These are phyloP conservation scores for Protostelium mycophagum DNA, from an alignment of 78 protist genomes.

Conservation along the genomic window DNA sequence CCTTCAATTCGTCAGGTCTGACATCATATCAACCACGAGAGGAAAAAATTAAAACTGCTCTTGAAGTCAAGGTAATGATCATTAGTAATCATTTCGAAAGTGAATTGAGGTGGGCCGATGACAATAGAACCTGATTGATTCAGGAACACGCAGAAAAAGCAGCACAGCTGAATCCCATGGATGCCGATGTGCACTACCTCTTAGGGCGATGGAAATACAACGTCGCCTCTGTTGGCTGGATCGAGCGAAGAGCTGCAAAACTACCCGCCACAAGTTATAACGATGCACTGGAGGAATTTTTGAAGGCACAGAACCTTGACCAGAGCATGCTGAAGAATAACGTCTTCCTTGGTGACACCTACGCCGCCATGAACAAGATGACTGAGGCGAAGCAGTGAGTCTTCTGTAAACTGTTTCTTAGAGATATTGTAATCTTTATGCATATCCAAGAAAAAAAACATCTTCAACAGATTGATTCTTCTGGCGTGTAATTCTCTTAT, in stretches of 20 bases:
- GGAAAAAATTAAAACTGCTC: neutral
- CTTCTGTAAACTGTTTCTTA: too few species aligned
- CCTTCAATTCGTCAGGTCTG: neutral
- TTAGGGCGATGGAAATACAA: neutral
- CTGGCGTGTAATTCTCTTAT: too few species aligned
- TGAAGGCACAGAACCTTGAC: neutral
- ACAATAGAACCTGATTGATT: neutral
- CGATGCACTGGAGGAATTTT: neutral
- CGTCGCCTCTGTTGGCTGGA: neutral
- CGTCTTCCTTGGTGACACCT: neutral
- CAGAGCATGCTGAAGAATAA: neutral
- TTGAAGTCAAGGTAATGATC: neutral
- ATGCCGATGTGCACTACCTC: neutral
- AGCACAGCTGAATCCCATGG: neutral
- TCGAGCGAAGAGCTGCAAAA: neutral
- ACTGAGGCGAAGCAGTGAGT: neutral
- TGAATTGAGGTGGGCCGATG: too few species aligned
- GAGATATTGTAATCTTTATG: too few species aligned
- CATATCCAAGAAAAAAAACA: neutral
- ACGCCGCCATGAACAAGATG: neutral
- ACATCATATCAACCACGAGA: neutral
- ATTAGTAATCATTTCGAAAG: neutral
- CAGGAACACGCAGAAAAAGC: neutral
- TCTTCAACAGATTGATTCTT: neutral
- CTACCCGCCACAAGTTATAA: neutral